Percentiles rank a stretch among this genome's conserved stretches.
Conservation (phyloP, 345 rosid species). For the Lagerstroemia speciosa region DNA sequence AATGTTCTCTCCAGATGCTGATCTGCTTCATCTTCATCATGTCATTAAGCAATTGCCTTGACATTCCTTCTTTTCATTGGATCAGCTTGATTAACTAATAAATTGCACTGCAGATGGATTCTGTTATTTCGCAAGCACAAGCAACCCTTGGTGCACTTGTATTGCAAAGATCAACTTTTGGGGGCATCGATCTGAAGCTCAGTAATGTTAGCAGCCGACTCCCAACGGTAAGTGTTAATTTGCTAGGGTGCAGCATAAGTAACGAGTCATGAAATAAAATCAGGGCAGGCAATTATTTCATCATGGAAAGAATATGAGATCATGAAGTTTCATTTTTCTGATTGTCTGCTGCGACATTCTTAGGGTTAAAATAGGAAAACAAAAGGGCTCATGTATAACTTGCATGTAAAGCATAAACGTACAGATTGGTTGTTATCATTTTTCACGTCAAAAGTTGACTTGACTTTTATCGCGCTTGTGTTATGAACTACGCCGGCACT, state of each 20-base stretch:
- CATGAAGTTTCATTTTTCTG: not conserved
- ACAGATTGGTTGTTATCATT: too few relatives aligned
- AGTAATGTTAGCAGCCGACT: conserved; percentile 87
- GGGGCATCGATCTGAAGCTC: conserved; percentile 90
- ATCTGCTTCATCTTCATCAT: not conserved
- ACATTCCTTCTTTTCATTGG: not conserved
- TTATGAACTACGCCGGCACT: not conserved
- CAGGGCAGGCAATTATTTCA: not conserved
- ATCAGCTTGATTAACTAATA: not conserved
- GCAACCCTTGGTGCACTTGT: conserved; percentile 82
- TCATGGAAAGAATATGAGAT: not conserved
- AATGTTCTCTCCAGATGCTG: not conserved
- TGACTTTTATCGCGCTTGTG: conserved; percentile 3
- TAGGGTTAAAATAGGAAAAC: not conserved
- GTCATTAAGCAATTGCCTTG: not conserved
- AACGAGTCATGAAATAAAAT: not conserved
- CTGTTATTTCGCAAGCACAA: conserved; percentile 94
- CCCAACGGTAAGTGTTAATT: conserved; percentile 50
- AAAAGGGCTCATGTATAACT: not conserved
- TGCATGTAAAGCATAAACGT: not conserved
- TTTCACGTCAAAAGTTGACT: not conserved
- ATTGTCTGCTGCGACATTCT: not conserved
- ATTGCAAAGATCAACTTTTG: conserved; percentile 84
- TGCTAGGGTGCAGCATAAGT: conserved; percentile 4
- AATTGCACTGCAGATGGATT: conserved; percentile 61